These are phyloP conservation scores for Megacollybia platyphylla DNA, from an alignment of 1,284 basidiomycete genomes.

Conservation along the genomic window DNA sequence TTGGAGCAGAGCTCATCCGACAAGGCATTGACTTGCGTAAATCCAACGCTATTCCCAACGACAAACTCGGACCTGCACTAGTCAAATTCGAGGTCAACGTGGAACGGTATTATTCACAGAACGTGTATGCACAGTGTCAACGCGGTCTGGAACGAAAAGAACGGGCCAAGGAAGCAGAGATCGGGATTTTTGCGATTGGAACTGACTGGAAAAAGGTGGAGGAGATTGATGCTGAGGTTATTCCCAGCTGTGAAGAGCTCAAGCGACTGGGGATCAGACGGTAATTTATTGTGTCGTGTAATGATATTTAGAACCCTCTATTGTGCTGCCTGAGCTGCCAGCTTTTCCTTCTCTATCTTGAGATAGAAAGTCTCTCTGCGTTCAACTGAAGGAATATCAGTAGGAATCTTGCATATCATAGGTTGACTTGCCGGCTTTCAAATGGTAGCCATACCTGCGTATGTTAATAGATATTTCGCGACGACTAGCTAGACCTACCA, in stretches of 20 bases:
- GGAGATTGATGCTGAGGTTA: conserved; percentile 48
- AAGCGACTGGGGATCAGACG: conserved; percentile 22
- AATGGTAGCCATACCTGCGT: conserved; percentile 68
- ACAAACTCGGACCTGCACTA: conserved; percentile 25
- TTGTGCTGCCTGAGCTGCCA: conserved; percentile 15
- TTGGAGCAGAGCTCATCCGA: conserved; percentile 57
- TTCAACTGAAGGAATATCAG: conserved; percentile 37
- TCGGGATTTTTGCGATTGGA: conserved; percentile 81
- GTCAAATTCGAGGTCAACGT: conserved; percentile 55
- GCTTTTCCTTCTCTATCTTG: conserved; percentile 59
- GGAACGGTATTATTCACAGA: conserved; percentile 60
- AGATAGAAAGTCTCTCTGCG: conserved; percentile 75
- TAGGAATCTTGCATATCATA: background rate
- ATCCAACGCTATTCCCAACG: conserved; percentile 13
- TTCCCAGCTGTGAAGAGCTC: conserved; percentile 69
- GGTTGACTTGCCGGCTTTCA: conserved; percentile 50
- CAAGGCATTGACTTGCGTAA: conserved; percentile 27
- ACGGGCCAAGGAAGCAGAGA: conserved; percentile 57
- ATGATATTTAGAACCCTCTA: conserved; percentile 2
- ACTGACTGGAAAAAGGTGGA: conserved; percentile 81
- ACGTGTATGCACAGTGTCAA: conserved; percentile 63
- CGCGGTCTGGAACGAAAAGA: conserved; percentile 48
- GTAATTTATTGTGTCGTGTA: conserved; percentile 1
- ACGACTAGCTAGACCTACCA: conserved; percentile 41
- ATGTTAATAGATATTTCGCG: conserved; percentile 7